Percentiles rank a stretch among this genome's conserved stretches.
These are phyloP conservation scores for Haplosporangium sp. DNA, from an alignment of 371 early-diverging fungal genomes.

Conservation along the genomic window DNA sequence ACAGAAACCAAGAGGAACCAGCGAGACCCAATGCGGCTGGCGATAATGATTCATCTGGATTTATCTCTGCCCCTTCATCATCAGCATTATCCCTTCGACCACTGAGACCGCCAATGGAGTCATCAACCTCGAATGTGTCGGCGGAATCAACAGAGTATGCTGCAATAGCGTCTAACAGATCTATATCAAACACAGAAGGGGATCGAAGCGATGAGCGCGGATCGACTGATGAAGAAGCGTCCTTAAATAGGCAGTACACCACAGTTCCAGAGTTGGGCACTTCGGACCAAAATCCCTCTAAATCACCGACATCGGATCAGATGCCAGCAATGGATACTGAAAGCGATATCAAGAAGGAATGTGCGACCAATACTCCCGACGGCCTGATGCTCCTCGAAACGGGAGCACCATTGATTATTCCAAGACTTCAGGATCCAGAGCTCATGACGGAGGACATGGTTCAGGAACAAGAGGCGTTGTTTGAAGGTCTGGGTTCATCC, in stretches of 20 bases:
- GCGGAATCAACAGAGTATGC: not conserved
- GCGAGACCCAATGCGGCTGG: not conserved
- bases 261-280: too few species aligned
- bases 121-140: not conserved
- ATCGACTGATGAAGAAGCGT: too few species aligned
- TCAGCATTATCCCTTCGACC: not conserved
- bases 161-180: not conserved
- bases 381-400: conserved; percentile 61
- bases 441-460: conserved; percentile 93
- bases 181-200: not conserved
- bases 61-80: conserved; percentile 2
- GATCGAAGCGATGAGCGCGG: not conserved
- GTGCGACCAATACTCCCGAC: conserved; percentile 39
- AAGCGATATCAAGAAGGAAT: conserved; percentile 5
- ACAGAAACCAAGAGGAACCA: not conserved
- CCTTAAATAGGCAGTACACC: too few species aligned
- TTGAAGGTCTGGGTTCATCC: conserved; percentile 82
- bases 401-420: conserved; percentile 71
- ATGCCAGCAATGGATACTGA: not conserved
- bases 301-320: not conserved
- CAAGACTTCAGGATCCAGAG: conserved; percentile 76
- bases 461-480: conserved; percentile 76
- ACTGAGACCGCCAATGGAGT: not conserved
- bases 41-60: not conserved
- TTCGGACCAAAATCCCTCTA: not conserved